Evolutionary conservation across 139 green algal genomes (phyloP).

Genomic region (Ulvella scutata): DNA sequence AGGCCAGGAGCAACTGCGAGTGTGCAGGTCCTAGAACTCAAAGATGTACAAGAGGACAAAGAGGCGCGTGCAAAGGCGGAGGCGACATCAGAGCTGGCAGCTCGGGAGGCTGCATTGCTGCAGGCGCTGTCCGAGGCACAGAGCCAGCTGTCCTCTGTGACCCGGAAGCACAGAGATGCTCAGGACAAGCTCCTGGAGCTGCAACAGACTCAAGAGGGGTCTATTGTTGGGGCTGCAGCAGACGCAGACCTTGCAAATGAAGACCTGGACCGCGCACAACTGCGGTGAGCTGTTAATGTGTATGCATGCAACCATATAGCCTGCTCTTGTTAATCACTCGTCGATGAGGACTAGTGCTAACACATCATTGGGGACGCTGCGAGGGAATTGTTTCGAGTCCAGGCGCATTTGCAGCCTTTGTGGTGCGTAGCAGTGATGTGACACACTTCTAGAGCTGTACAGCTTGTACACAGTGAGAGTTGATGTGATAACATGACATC

Average conservation of each 20-base stretch:
- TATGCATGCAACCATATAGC: too few relatives aligned
- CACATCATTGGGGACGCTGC: too few relatives aligned
- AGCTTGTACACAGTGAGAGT: too few relatives aligned
- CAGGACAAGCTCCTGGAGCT: slow-evolving; percentile 67
- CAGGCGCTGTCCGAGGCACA: slow-evolving; percentile 43
- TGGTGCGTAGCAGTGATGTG: too few relatives aligned
- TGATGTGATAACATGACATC: too few relatives aligned
- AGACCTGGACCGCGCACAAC: slow-evolving; percentile 22
- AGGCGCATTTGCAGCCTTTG: too few relatives aligned
- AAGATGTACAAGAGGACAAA: slow-evolving; percentile 28
- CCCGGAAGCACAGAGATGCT: slow-evolving; percentile 43
- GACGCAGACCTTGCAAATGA: slow-evolving; percentile 14
- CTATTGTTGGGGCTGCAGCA: background rate
- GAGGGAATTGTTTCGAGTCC: too few relatives aligned
- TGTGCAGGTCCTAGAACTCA: slow-evolving; percentile 30
- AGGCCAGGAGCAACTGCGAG: too few relatives aligned
- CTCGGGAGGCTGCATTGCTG: slow-evolving; percentile 37
- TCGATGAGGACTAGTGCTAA: too few relatives aligned
- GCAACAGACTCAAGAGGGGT: slow-evolving; percentile 52
- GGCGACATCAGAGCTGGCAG: slow-evolving; percentile 1
- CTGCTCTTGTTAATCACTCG: too few relatives aligned
- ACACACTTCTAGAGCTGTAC: too few relatives aligned
- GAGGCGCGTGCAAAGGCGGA: slow-evolving; percentile 17
- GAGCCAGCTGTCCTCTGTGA: slow-evolving; percentile 42
- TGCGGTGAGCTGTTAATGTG: slow-evolving; percentile 7